Evolutionary conservation across 2,329 filamentous ascomycete genomes (phyloP).

Genomic region (Colletotrichum liaoningense): DNA sequence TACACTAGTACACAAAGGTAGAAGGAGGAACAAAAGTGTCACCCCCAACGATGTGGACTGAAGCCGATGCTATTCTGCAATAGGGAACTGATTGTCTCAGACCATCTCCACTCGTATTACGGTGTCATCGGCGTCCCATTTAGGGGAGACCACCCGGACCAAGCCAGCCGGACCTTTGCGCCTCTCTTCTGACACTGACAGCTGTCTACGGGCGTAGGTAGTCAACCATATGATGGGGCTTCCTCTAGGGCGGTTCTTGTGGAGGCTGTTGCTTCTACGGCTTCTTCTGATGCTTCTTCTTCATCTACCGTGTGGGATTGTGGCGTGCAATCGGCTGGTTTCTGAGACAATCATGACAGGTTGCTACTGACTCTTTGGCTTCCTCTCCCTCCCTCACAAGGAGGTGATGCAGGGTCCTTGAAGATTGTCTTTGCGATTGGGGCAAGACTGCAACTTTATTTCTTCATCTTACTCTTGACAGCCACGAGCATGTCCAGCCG

Average conservation of each 20-base stretch:
- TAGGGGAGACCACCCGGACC: constrained; percentile 1
- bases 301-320: neutral
- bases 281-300: neutral
- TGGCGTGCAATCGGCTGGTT: neutral
- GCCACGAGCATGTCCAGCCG: neutral
- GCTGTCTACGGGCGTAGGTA: neutral
- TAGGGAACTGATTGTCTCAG: constrained; percentile 27
- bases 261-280: neutral
- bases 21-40: neutral
- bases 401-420: neutral
- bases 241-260: neutral
- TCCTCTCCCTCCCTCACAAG: no score
- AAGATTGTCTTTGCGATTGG: neutral
- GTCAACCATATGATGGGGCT: constrained; percentile 6
- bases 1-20: no score
- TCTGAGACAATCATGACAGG: neutral
- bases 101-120: constrained; percentile 7
- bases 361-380: neutral
- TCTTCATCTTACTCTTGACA: neutral
- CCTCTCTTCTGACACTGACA: neutral
- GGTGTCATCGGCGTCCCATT: neutral
- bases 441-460: neutral
- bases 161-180: neutral
- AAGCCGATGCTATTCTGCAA: constrained; percentile 9
- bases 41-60: neutral